Evolutionary conservation across 2,329 filamentous ascomycete genomes (phyloP).

Genomic region (Cladosporium sp.): DNA sequence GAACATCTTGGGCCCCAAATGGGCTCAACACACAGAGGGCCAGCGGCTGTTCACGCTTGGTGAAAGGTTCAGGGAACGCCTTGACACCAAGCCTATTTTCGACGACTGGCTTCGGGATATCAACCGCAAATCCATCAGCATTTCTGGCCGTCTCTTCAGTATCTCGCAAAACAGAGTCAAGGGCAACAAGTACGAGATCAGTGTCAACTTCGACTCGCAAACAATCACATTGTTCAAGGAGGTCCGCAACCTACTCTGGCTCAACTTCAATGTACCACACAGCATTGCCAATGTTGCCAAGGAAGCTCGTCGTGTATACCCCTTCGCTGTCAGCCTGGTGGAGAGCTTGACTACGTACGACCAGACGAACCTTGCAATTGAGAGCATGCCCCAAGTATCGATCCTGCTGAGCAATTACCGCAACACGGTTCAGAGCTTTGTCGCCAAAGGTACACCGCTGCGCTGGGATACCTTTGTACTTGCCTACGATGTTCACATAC

Average conservation of each 20-base stretch:
- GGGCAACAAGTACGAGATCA: slow-evolving; percentile 83
- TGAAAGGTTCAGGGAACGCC: slow-evolving; percentile 90
- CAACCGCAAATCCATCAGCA: slow-evolving; percentile 82
- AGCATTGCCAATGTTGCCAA: slow-evolving; percentile 94
- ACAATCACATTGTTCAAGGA: slow-evolving; percentile 99
- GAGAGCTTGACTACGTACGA: slow-evolving; percentile 94
- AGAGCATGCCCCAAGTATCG: slow-evolving; percentile 82
- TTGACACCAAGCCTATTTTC: slow-evolving; percentile 91
- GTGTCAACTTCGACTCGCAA: slow-evolving; percentile 95
- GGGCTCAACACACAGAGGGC: slow-evolving; percentile 91
- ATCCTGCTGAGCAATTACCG: slow-evolving; percentile 87
- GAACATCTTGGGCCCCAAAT: slow-evolving; percentile 91
- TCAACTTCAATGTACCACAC: slow-evolving; percentile 92
- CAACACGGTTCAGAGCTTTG: slow-evolving; percentile 81
- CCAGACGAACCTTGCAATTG: slow-evolving; percentile 82
- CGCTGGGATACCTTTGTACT: slow-evolving; percentile 99
- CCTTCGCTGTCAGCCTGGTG: slow-evolving; percentile 96
- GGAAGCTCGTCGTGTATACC: slow-evolving; percentile 97
- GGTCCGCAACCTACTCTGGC: slow-evolving; percentile 92
- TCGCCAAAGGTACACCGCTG: slow-evolving; percentile 83
- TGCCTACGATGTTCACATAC: slow-evolving; percentile 87
- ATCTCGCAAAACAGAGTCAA: slow-evolving; percentile 87
- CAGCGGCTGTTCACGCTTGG: slow-evolving; percentile 92
- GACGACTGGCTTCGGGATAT: slow-evolving; percentile 95
- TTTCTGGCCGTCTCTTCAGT: slow-evolving; percentile 87